Base-by-base conservation (phyloP, 805 yeast species). In the Priceomyces haplophilus region DNA sequence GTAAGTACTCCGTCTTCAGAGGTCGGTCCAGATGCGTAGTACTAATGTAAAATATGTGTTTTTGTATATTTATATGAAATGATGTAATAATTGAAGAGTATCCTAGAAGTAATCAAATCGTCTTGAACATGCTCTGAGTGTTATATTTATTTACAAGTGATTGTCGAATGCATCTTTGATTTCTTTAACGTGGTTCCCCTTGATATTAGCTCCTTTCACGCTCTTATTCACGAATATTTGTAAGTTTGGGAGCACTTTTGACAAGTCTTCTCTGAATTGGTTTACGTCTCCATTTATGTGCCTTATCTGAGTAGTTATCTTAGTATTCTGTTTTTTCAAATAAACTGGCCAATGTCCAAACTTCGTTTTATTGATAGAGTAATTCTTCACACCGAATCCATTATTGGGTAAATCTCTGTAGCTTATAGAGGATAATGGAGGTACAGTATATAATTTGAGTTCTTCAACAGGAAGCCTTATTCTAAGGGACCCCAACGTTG, bases 341-440 rank as follows among this genome's bases (percentile, higher is more conserved):
- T 88, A 88, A 1, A 88, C 85, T n/a, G 96, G 96, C 58, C 89
- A 70, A 57, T 84, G 80, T 3, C 91, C 88, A 37, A 67, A 71
- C 12, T 74, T 63, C 6, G 87, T 73, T 59, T 84, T 80, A 17
- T 62, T 49, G 24, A 78, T 56, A 53, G 52, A 57, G 52, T 78
- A 78, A 36, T 64, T 62, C 5, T 65, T 57, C 17, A 42, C 46
- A 37, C 68, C 73, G 45, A 59, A 72, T 29, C 63, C 68, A 34
- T 55, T 61, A 52, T 55, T 65, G 16, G 64, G 67, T 31, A 57
- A 51, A 34, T 56, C 66, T 36, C 37, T 46, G 42, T 42, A 50
- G 27, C 47, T 45, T 24, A 61, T 53, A 35, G 55, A 52, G 16
- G 56, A 50, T 27, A 71, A 50, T 2, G 58, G 31, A 1, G 74